Evolutionary conservation across 257 asterid genomes (phyloP).

Genomic region (Orobanche coerulescens): DNA sequence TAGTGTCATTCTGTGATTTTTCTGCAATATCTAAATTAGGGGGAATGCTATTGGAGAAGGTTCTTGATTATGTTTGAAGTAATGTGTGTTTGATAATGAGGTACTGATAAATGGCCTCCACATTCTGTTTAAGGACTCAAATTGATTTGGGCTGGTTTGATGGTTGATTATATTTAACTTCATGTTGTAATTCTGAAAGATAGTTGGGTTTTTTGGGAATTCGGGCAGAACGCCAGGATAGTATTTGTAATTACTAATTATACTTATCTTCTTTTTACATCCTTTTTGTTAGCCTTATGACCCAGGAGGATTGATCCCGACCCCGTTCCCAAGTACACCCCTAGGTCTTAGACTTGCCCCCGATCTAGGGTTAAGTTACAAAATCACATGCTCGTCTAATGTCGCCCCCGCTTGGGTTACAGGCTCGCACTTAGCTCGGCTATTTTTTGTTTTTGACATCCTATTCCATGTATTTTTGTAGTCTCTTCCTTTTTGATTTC

Average conservation of each 20-base stretch:
- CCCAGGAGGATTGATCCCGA: no score
- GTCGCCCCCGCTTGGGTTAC: not conserved
- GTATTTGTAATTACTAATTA: not conserved
- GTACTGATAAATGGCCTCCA: not conserved
- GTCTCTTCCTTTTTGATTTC: not conserved
- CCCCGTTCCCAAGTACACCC: no score
- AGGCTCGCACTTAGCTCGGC: no score
- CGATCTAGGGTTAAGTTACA: no score
- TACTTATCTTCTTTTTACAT: not conserved
- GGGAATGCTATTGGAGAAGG: not conserved
- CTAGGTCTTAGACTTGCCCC: no score
- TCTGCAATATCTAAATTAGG: not conserved
- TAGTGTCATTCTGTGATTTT: not conserved
- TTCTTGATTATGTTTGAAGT: not conserved
- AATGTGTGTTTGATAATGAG: not conserved
- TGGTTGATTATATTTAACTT: not conserved
- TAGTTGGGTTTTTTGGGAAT: not conserved
- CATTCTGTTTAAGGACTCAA: not conserved
- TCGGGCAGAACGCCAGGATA: not conserved
- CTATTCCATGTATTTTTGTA: no score
- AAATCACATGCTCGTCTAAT: no score
- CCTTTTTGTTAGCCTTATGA: no score
- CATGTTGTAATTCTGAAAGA: not conserved
- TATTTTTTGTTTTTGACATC: no score
- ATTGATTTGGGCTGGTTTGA: not conserved